Percentiles rank a stretch among this genome's conserved stretches.
These are phyloP conservation scores for Amanita rubescens DNA, from an alignment of 768 basidiomycete species.

Conservation along the genomic window DNA sequence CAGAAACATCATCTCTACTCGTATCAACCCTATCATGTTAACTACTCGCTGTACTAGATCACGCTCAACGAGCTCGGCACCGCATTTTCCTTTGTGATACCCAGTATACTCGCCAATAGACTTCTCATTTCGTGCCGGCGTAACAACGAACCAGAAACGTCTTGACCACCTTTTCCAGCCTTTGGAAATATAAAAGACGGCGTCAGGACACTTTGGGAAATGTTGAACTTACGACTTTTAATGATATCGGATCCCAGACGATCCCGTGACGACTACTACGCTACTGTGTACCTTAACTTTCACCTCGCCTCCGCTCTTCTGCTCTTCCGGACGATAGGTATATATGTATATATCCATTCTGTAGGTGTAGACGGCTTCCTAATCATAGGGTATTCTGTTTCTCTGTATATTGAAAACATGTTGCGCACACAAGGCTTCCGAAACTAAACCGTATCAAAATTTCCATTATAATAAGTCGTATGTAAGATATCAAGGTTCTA, in stretches of 20 bases:
- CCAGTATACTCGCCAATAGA: constrained; percentile 23
- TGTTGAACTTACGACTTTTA: neutral
- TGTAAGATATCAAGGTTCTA: neutral
- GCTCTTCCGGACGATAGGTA: neutral
- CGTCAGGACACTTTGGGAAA: neutral
- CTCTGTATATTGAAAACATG: too few relatives aligned
- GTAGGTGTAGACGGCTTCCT: too few relatives aligned
- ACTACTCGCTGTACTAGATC: constrained; percentile 13
- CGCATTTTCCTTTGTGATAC: constrained; percentile 22
- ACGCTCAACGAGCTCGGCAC: constrained; percentile 25
- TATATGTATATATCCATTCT: neutral
- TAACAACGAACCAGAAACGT: neutral
- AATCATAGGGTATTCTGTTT: too few relatives aligned
- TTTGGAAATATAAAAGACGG: neutral
- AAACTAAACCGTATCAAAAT: neutral
- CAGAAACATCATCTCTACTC: neutral
- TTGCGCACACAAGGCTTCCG: too few relatives aligned
- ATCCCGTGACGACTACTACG: neutral
- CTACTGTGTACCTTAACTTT: neutral
- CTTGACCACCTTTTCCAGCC: neutral
- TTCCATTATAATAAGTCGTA: neutral
- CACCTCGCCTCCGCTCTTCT: too few relatives aligned
- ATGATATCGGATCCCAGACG: neutral
- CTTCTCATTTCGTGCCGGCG: constrained; percentile 23
- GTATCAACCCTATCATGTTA: neutral